A percentile compares a stretch with the other conserved stretches of the same genome.
These are phyloP conservation scores for Acanthamoeba castellanii DNA, from an alignment of 208 protist genomes.

Conservation along the genomic window DNA sequence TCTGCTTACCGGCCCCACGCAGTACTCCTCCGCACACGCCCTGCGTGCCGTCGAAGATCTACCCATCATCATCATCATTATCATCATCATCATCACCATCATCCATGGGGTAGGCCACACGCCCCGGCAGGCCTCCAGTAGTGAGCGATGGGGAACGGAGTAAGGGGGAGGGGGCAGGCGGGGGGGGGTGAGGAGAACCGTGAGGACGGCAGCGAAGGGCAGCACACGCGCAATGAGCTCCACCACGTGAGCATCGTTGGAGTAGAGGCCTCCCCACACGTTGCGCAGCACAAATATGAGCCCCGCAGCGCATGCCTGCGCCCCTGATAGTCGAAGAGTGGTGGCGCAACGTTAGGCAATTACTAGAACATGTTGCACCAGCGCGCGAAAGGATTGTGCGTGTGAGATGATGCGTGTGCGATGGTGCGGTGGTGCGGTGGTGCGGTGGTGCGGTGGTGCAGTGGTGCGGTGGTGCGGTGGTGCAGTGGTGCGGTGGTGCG, in stretches of 20 bases:
- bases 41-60: constrained; percentile 36
- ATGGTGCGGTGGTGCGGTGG: neutral
- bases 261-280: constrained; percentile 40
- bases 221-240: neutral
- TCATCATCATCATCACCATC: neutral
- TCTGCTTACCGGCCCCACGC: constrained; percentile 24
- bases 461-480: too few relatives aligned
- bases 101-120: neutral
- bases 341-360: neutral
- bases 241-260: constrained; percentile 3
- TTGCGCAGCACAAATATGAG: neutral
- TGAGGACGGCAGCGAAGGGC: constrained; percentile 24
- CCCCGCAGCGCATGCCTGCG: neutral
- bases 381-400: neutral
- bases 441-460: too few relatives aligned
- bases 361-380: too few relatives aligned
- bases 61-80: neutral
- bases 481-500: neutral
- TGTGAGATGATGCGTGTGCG: too few relatives aligned
- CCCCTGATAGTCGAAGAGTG: neutral
- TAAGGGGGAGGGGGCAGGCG: too few relatives aligned
- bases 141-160: too few relatives aligned
- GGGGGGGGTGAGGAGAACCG: neutral
- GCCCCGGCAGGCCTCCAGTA: too few relatives aligned
- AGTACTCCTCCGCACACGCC: constrained; percentile 1